Evolutionary conservation across 371 early-diverging fungal genomes (phyloP), one percentile per base, ranked within the genome.

Genomic region (Homolaphlyctis polyrhiza): DNA sequence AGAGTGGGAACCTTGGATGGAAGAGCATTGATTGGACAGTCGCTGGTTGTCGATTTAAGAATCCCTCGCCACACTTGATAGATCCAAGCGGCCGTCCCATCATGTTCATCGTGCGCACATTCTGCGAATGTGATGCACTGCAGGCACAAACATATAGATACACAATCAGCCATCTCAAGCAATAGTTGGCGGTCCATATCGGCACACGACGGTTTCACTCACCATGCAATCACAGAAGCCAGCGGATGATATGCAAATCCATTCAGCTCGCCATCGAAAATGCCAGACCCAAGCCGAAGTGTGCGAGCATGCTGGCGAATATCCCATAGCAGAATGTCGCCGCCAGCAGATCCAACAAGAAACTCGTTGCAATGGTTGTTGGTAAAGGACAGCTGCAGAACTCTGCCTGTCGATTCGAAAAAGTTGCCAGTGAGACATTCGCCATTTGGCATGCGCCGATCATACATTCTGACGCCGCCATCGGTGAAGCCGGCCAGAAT

Each of bases 281-380:
- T 50, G 23, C 50, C 30, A 25, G 57, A 59, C n/a, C 21, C 18
- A 6, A 39, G 29, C 35, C 58, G 35, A 8, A 63, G 36, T 5
- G 49, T 35, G 16, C 86, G 73, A 29, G 79, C 70, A 25, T 72
- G 58, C 54, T 77, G 75, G 33, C 94, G 86, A 45, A 91, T 75
- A 79, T 94, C 94, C 92, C 92, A 91, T n/a, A 91, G 67, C 70
- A 87, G 86, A 49, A 94, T 83, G 34, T 87, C 86, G 18, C 95
- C 95, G 58, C 78, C 78, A 8, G 78, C 76, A 60, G 74, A 73
- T 16, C 66, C 71, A 16, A 67, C 65, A 1, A 77, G 58, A 6
- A 79, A 57, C 14, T 67, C 63, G 18, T 48, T 16, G 34, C 33
- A 47, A 18, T 64, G 59, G 25, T 57, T 4, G 18, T 52, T 47